A percentile compares a stretch with the other conserved stretches of the same genome.
Evolutionary conservation across 1,284 basidiomycete species (phyloP).

Genomic region (Ustilago esculenta): DNA sequence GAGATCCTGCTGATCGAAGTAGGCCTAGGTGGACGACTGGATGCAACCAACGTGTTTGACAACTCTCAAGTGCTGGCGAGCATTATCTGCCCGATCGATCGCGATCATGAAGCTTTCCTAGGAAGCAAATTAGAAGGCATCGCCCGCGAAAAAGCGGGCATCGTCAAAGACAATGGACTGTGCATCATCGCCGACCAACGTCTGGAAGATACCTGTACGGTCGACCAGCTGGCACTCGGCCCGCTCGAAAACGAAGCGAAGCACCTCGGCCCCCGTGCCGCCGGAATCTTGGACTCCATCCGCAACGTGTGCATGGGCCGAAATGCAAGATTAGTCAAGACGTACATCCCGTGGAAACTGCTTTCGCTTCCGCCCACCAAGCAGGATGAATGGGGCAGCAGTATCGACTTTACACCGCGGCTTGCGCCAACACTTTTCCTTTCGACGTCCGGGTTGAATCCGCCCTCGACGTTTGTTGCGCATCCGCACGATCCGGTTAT

Average conservation of each 20-base stretch:
- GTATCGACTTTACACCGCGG: slow-evolving; percentile 27
- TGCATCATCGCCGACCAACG: slow-evolving; percentile 76
- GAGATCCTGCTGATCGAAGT: slow-evolving; percentile 91
- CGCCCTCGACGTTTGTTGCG: slow-evolving; percentile 44
- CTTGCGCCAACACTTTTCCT: slow-evolving; percentile 40
- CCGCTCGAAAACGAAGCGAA: slow-evolving; percentile 41
- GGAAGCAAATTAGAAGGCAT: slow-evolving; percentile 81
- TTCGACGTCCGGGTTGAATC: slow-evolving; percentile 42
- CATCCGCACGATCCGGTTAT: slow-evolving; percentile 47
- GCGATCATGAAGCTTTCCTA: slow-evolving; percentile 91
- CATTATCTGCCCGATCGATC: slow-evolving; percentile 83
- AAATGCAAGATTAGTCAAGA: slow-evolving; percentile 47
- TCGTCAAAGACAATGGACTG: slow-evolving; percentile 75
- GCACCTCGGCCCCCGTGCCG: slow-evolving; percentile 32
- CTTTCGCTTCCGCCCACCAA: slow-evolving; percentile 32
- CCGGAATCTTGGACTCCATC: slow-evolving; percentile 48
- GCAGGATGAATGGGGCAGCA: slow-evolving; percentile 23
- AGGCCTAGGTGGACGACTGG: slow-evolving; percentile 89
- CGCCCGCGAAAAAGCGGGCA: slow-evolving; percentile 83
- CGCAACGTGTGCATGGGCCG: slow-evolving; percentile 36
- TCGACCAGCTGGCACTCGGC: slow-evolving; percentile 33
- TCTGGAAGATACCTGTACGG: slow-evolving; percentile 8
- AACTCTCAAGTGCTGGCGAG: slow-evolving; percentile 77
- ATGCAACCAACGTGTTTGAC: slow-evolving; percentile 89
- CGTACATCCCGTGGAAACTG: slow-evolving; percentile 44